Evolutionary conservation across 768 basidiomycete species (phyloP).

Genomic region (Xerocomellus amylosporus): DNA sequence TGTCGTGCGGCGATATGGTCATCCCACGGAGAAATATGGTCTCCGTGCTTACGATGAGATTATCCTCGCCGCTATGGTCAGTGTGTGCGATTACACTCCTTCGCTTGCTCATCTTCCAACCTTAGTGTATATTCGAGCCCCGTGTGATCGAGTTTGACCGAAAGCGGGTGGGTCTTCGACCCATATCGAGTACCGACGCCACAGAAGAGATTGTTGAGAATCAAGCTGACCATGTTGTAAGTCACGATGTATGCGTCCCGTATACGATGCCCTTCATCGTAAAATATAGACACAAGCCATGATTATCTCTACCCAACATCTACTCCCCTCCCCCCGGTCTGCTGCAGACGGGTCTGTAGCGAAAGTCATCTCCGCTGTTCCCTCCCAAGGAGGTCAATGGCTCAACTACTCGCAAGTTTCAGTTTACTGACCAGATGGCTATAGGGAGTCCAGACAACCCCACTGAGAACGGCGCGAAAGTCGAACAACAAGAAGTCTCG

Average conservation of each 20-base stretch:
- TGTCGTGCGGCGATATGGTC: slow-evolving; percentile 72
- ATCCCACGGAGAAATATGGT: slow-evolving; percentile 81
- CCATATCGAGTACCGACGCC: slow-evolving; percentile 54
- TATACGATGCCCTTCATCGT: slow-evolving; percentile 1
- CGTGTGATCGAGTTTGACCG: slow-evolving; percentile 86
- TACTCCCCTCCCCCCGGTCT: slow-evolving; percentile 46
- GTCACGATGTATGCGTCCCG: slow-evolving; percentile 13
- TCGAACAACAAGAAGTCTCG: slow-evolving; percentile 36
- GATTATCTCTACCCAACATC: slow-evolving; percentile 85
- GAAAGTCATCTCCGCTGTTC: slow-evolving; percentile 20
- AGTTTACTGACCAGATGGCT: not conserved
- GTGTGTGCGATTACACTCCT: slow-evolving; percentile 16
- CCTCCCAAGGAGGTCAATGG: slow-evolving; percentile 28
- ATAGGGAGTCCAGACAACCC: slow-evolving; percentile 24
- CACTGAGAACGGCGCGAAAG: slow-evolving; percentile 26
- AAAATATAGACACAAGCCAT: slow-evolving; percentile 78
- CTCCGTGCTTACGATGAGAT: slow-evolving; percentile 93
- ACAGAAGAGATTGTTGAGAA: slow-evolving; percentile 74
- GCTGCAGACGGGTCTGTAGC: slow-evolving; percentile 25
- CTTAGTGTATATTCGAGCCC: slow-evolving; percentile 89
- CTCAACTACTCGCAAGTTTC: not conserved
- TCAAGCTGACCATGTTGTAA: slow-evolving; percentile 51
- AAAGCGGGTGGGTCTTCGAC: slow-evolving; percentile 53
- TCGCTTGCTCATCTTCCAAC: not conserved
- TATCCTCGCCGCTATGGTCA: slow-evolving; percentile 90